Evolutionary conservation across 2,329 filamentous ascomycete genomes (phyloP), one percentile per base, ranked within the genome.

Genomic region (Sclerotinia spermophila): DNA sequence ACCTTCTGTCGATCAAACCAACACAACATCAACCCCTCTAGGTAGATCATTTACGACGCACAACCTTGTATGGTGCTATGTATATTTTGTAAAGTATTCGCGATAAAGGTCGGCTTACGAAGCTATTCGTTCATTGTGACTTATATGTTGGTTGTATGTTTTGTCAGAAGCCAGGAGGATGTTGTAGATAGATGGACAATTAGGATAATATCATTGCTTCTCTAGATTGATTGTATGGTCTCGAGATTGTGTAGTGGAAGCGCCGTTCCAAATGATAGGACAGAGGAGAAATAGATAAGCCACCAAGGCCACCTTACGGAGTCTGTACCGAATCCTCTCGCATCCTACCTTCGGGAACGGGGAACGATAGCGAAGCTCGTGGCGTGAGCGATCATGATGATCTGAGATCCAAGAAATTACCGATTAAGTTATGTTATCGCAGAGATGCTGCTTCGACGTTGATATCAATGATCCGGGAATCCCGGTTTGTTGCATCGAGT

Each of bases 1-100:
- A 53, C 62, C n/a, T 53, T 65, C 33, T 53, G 62, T 53, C 62
- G 62, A 65, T 65, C 62, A 53, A 65, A 53, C 45, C 62, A 53
- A 65, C 33, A 40, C 45, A 40, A 30, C 33, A 48, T 27, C 10
- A 53, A 53, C 45, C 44, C 44, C 48, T 51, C 44, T 24, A 40
- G 62, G 62, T 40, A 65, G 33, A 65, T 65, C 45, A 30, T 53
- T 48, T 24, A 65, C 10, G 45, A 27, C 24, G 58, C 64, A 58
- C 51, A n/a, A 53, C 65, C 65, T 58, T 67, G 27, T 27, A 58
- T 58, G n/a, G 17, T 58, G 38, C 19, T 67, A 30, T 33, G 58
- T 67, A 30, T 33, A 67, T 44, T 33, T 58, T 13, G 27, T 38
- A 40, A 35, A 40, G n/a, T 27, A n/a, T 53, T 53, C 27, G n/a